Base-by-base conservation (phyloP, 352 stramenopile species). In the Thalassiosira pacifica region DNA sequence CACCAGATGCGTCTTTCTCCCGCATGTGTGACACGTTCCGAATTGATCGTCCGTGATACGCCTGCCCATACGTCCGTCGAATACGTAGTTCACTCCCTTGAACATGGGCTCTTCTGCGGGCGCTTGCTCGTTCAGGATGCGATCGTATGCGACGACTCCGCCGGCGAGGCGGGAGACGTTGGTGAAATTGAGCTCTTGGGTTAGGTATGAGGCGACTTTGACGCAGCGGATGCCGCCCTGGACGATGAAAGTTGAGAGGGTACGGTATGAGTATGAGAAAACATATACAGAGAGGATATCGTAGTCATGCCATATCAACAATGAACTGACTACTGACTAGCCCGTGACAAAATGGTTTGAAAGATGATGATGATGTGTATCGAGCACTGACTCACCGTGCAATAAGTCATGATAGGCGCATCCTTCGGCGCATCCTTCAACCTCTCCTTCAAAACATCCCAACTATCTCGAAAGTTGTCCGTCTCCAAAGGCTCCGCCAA, bases 41-140 rank as follows among this genome's bases (percentile, higher is more conserved):
- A 97, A 82, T 16, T 92, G 72, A 85, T 96, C 93, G 31, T 95
- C 89, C 27, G 93, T 95, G 63, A 96, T 96, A 26, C 78, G 59
- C 59, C 94, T 89, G 37, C 93, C 95, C 79, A 97, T 88, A 45
- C 95, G 74, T 34, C 94, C 93, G 83, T 97, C 93, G 84, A 97
- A 97, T 0, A 97, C 95, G 83, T 96, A 97, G 68, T 97, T 97
- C 4, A 94, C 91, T 22, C 95, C 80, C 60, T 95, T 94, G 81
- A 97, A 97, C 71, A 95, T 85, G 11, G 92, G 88, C 76, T 93
- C 89, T 85, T 94, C 88, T n/a, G 84, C 82, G 13, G 79, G 65
- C 10, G 68, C 74, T 70, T 90, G 79, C 60, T 94, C 82, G 19
- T 88, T 90, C 2, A 96, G 77, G 24, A 85, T 92, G 11, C 91